Evolutionary conservation across 2,329 filamentous ascomycete species (phyloP), one percentile per base, ranked within the genome.

Genomic region (Colletotrichum melonis): DNA sequence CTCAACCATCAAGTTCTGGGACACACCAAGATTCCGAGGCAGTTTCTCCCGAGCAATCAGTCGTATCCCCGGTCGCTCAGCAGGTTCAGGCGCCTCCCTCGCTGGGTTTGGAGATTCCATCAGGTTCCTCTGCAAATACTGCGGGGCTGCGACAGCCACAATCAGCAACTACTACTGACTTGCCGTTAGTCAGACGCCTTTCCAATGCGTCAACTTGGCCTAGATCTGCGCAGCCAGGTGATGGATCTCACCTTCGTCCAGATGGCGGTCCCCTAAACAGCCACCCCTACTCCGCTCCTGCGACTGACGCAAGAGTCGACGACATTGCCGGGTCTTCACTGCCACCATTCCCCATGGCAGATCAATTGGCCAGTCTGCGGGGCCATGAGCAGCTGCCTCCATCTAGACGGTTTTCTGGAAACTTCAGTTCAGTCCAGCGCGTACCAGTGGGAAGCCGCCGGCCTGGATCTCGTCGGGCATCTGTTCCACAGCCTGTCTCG

Each of bases 161-260:
- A 14, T 22, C 46, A 28, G n/a, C 35, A 16, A n/a, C 46, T 42
- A 63, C 63, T n/a, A 63, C 67, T 28, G 73, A 65, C n/a, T 52
- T 63, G 12, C 63, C 72, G 6, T 16, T 62, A 75, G 6, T 78
- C 75, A 80, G 77, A 73, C 78, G 80, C 22, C 59, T 82, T 32
- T 82, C 82, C 22, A 84, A 81, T 72, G 79, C 83, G 14, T 80
- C 80, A 74, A 89, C 87, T 9, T 90, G 88, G 88, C 87, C 88
- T 28, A 82, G 80, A 22, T 78, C 76, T 24, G 78, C 80, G 16
- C 79, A 80, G 42, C 77, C 69, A 26, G 62, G 72, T 30, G 64
- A 77, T 5, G 22, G 63, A 72, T 16, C 42, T 16, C 38, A 59
- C 5, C 24, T 42, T 22, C 56, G 28, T 28, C 30, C 59, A 28